phyloP scores from a whole-genome alignment of 2,329 filamentous ascomycete species.

The Phyllosticta ampelicida region DNA sequence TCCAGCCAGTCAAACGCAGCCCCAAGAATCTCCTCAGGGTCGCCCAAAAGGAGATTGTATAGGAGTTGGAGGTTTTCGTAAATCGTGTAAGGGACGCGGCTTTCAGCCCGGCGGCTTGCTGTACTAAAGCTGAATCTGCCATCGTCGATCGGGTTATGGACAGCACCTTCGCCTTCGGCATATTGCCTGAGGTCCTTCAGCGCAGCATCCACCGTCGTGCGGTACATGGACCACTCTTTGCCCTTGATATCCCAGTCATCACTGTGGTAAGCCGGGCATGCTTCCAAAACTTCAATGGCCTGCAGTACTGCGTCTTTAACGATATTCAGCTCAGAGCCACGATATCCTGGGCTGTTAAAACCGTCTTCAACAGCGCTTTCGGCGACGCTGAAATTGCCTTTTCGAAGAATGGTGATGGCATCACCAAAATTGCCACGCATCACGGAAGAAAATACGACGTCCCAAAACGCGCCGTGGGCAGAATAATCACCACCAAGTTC shows the following conservation, averaged over 20 bases:
- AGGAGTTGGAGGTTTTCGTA: slow-evolving; percentile 75
- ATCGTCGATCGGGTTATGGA: slow-evolving; percentile 29
- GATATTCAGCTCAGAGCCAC: slow-evolving; percentile 64
- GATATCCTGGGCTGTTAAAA: slow-evolving; percentile 56
- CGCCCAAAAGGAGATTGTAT: slow-evolving; percentile 71
- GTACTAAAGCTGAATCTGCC: slow-evolving; percentile 51
- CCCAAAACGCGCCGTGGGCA: slow-evolving; percentile 72
- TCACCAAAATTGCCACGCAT: slow-evolving; percentile 63
- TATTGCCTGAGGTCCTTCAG: slow-evolving; percentile 63
- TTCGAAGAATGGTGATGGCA: slow-evolving; percentile 56
- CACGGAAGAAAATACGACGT: slow-evolving; percentile 61
- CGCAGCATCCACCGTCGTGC: slow-evolving; percentile 59
- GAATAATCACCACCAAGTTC: slow-evolving; percentile 61
- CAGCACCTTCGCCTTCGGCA: slow-evolving; percentile 58
- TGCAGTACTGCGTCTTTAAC: slow-evolving; percentile 61
- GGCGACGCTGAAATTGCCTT: slow-evolving; percentile 70
- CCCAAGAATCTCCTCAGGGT: slow-evolving; percentile 62
- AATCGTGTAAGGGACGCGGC: slow-evolving; percentile 78
- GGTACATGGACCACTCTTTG: slow-evolving; percentile 74
- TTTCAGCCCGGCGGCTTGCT: slow-evolving; percentile 64
- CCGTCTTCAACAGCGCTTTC: slow-evolving; percentile 54
- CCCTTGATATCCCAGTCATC: slow-evolving; percentile 75
- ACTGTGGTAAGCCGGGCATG: slow-evolving; percentile 56
- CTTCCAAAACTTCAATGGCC: slow-evolving; percentile 57
- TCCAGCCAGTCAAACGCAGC: slow-evolving; percentile 87